These are phyloP conservation scores for Blastocystis sp. DNA, from an alignment of 352 stramenopile species.

Conservation along the genomic window DNA sequence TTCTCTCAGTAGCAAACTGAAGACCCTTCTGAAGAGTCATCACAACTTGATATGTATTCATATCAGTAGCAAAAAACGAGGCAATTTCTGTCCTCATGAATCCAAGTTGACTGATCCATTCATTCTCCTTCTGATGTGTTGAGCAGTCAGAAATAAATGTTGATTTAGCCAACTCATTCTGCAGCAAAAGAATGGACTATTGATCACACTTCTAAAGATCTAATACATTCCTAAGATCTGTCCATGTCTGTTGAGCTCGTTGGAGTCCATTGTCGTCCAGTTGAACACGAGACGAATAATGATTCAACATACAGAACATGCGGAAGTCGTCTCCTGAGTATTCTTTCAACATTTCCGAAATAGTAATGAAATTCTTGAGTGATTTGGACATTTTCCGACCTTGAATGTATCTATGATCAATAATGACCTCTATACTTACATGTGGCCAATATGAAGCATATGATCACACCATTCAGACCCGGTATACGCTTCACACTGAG, in stretches of 20 bases:
- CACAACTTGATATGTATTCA: conserved; percentile 31
- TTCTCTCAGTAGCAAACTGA: background rate
- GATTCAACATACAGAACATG: conserved; percentile 64
- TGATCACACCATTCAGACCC: conserved; percentile 87
- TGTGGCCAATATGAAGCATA: conserved; percentile 92
- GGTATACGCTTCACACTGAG: conserved; percentile 75
- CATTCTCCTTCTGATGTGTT: background rate
- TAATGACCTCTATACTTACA: conserved; percentile 72
- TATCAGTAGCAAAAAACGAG: background rate
- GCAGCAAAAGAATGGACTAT: background rate
- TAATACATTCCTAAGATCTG: background rate
- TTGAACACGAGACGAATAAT: conserved; percentile 34
- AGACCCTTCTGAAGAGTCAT: background rate
- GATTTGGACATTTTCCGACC: conserved; percentile 97
- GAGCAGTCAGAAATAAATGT: background rate
- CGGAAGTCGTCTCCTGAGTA: conserved; percentile 53
- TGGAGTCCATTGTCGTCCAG: conserved; percentile 14
- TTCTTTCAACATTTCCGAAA: conserved; percentile 17
- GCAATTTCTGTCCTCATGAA: background rate
- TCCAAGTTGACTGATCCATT: background rate
- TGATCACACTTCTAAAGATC: background rate
- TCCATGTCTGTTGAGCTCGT: conserved; percentile 1
- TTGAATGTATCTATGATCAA: conserved; percentile 81
- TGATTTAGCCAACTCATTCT: conserved; percentile 15
- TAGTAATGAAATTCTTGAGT: conserved; percentile 98